These are phyloP conservation scores for Pseudogymnoascus sp. DNA, from an alignment of 2,329 filamentous ascomycete genomes.

Conservation along the genomic window DNA sequence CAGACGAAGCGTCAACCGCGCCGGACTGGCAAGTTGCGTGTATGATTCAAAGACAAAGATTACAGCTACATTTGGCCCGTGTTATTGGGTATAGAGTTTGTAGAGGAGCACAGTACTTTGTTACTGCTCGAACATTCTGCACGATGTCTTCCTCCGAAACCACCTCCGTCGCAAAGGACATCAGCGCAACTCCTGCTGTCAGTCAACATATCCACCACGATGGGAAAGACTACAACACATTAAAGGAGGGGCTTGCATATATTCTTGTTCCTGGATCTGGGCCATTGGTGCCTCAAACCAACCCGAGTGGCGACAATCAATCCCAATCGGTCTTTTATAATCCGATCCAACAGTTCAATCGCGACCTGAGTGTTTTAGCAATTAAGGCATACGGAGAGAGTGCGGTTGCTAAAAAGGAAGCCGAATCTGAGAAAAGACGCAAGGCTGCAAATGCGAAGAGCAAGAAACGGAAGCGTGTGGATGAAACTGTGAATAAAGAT, in stretches of 20 bases:
- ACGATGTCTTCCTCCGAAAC: neutral
- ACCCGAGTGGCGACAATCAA: conserved; percentile 46
- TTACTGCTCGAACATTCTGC: neutral
- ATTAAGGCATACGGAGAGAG: conserved; percentile 84
- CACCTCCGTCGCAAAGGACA: conserved; percentile 16
- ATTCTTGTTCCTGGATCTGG: conserved; percentile 54
- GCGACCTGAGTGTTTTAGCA: conserved; percentile 84
- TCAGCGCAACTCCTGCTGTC: conserved; percentile 24
- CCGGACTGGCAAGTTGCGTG: neutral
- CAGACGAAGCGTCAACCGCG: neutral
- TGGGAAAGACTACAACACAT: conserved; percentile 48
- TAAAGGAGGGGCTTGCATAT: conserved; percentile 60
- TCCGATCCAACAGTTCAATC: conserved; percentile 97
- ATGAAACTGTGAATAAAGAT: conserved; percentile 27
- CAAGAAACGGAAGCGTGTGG: conserved; percentile 39
- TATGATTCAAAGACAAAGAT: neutral
- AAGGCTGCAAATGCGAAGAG: conserved; percentile 29
- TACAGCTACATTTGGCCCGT: neutral
- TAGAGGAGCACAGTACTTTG: neutral
- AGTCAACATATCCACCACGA: conserved; percentile 34
- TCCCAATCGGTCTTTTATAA: conserved; percentile 92
- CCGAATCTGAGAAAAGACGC: conserved; percentile 36
- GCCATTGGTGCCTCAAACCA: conserved; percentile 38
- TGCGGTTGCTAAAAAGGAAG: conserved; percentile 40
- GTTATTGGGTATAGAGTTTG: neutral